phyloP scores from a whole-genome alignment of 805 yeast species.

The Cyberlindnera nakhonratchasimensis region DNA sequence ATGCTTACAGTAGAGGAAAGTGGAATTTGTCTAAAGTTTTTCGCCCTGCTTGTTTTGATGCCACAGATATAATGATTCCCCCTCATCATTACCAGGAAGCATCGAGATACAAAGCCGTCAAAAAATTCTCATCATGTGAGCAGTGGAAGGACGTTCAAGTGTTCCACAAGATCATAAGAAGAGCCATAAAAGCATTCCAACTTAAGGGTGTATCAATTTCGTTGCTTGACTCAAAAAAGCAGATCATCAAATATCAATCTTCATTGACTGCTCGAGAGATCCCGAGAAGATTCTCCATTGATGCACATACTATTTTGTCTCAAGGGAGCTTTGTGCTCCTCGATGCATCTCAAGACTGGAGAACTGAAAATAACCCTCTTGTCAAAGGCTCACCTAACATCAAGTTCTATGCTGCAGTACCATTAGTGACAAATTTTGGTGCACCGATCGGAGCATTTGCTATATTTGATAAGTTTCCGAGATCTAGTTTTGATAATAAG shows the following conservation, averaged over 20 bases:
- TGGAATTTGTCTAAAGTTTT: constrained; percentile 53
- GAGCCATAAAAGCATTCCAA: constrained; percentile 39
- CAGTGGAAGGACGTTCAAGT: constrained; percentile 47
- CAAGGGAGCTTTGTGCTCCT: constrained; percentile 48
- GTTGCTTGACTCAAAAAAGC: constrained; percentile 46
- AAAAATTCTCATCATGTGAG: constrained; percentile 34
- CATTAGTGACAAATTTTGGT: constrained; percentile 40
- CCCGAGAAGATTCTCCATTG: constrained; percentile 56
- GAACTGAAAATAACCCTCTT: constrained; percentile 58
- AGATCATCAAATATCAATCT: constrained; percentile 46
- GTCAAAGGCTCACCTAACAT: constrained; percentile 60
- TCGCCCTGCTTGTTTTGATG: constrained; percentile 51
- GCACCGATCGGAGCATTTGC: constrained; percentile 55
- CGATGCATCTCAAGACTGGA: constrained; percentile 70
- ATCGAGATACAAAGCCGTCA: constrained; percentile 42
- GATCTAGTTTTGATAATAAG: constrained; percentile 34
- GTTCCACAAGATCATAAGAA: constrained; percentile 38
- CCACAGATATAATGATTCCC: constrained; percentile 49
- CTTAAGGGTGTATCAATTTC: constrained; percentile 58
- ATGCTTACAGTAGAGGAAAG: constrained; percentile 52
- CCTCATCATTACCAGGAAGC: constrained; percentile 56
- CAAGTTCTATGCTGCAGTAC: constrained; percentile 64
- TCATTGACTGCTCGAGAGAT: constrained; percentile 47
- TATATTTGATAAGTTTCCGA: constrained; percentile 49
- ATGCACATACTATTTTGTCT: constrained; percentile 66